Evolutionary conservation across 1,284 basidiomycete genomes (phyloP).

Genomic region (Moniliella sp.): DNA sequence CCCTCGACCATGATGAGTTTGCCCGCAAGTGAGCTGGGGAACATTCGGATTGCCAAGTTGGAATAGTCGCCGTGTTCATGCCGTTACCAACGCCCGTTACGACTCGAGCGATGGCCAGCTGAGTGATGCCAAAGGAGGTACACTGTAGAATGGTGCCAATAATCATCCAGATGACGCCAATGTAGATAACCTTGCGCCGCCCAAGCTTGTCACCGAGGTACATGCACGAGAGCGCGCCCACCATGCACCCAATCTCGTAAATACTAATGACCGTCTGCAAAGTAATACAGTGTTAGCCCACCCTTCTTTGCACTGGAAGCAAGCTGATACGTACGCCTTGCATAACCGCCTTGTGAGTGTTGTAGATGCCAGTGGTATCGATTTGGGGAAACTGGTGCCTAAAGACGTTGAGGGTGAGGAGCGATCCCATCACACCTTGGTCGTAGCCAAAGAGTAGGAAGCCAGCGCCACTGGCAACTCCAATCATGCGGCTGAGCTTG

Average conservation of each 20-base stretch:
- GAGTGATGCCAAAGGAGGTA: conserved; percentile 11
- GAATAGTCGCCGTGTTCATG: conserved; percentile 31
- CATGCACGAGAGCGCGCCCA: conserved; percentile 24
- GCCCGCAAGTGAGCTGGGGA: conserved; percentile 26
- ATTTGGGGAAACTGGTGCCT: conserved; percentile 15
- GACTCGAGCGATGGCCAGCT: conserved; percentile 25
- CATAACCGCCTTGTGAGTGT: conserved; percentile 9
- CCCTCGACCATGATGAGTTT: conserved; percentile 31
- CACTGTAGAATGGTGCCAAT: conserved; percentile 18
- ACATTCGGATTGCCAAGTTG: conserved; percentile 28
- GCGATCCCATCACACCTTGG: conserved; percentile 28
- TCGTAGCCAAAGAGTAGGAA: conserved; percentile 30
- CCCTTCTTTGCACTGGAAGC: no score
- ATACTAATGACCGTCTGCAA: conserved; percentile 24
- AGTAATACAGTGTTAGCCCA: no score
- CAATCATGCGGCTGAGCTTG: conserved; percentile 18
- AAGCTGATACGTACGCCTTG: no score
- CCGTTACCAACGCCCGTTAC: conserved; percentile 28
- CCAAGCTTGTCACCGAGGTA: conserved; percentile 22
- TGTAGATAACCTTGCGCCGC: conserved; percentile 24
- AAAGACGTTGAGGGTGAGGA: conserved; percentile 23
- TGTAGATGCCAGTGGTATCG: conserved; percentile 6
- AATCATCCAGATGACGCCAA: conserved; percentile 21
- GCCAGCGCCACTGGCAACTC: conserved; percentile 23
- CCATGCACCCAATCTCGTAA: conserved; percentile 27